These are phyloP conservation scores for Andalucia godoyi DNA, from an alignment of 78 protist species.

Conservation along the genomic window DNA sequence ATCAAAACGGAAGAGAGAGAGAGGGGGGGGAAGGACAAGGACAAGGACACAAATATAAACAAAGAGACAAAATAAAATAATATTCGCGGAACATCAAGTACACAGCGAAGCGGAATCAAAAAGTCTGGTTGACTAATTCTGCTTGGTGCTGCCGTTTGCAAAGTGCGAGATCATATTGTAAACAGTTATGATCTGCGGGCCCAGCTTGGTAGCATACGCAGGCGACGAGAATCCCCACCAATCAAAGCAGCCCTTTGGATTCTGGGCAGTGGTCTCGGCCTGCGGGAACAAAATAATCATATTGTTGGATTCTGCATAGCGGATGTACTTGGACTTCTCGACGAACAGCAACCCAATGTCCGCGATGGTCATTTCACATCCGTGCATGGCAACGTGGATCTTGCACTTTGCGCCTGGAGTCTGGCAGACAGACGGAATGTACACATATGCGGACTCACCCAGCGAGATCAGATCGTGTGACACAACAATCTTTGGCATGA, in stretches of 20 bases:
- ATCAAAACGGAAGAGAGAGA: too few relatives aligned
- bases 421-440: background rate
- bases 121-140: too few relatives aligned
- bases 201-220: background rate
- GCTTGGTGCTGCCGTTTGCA: too few relatives aligned
- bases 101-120: too few relatives aligned
- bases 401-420: background rate
- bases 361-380: background rate
- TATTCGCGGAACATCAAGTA: too few relatives aligned
- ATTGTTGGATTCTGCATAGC: constrained; percentile 7
- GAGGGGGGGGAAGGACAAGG: too few relatives aligned
- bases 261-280: background rate
- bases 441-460: background rate
- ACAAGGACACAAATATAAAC: too few relatives aligned
- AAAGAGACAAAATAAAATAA: too few relatives aligned
- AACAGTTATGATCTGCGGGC: background rate
- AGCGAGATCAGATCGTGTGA: background rate
- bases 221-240: background rate
- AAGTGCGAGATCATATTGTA: background rate
- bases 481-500: background rate
- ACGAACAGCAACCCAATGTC: too few relatives aligned
- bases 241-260: constrained; percentile 3
- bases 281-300: constrained; percentile 1
- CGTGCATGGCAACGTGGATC: background rate
- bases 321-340: too few relatives aligned